These are phyloP conservation scores for Fonsecaea nubica DNA, from an alignment of 2,329 filamentous ascomycete species.

Conservation along the genomic window DNA sequence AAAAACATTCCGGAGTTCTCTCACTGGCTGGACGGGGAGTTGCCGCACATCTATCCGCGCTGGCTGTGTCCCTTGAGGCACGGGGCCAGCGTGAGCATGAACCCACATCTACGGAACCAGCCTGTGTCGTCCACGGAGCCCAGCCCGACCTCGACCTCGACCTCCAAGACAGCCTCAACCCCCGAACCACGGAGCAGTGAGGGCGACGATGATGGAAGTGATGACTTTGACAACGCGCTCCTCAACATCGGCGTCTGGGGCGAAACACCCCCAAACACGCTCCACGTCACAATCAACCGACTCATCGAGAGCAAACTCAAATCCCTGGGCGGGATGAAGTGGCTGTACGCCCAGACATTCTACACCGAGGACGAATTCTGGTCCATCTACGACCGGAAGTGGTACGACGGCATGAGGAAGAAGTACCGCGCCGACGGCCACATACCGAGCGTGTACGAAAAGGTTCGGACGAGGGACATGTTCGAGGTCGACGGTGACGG, in stretches of 20 bases:
- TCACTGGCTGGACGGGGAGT: slow-evolving; percentile 55
- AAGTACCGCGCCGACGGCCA: slow-evolving; percentile 48
- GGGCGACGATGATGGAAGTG: background rate
- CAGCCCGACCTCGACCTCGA: background rate
- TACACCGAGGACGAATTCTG: slow-evolving; percentile 67
- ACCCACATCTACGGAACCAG: slow-evolving; percentile 24
- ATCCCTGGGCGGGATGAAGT: slow-evolving; percentile 78
- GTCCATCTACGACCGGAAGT: slow-evolving; percentile 49
- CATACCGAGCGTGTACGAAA: slow-evolving; percentile 48
- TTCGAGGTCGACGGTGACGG: slow-evolving; percentile 43
- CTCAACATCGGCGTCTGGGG: slow-evolving; percentile 77
- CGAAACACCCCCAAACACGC: slow-evolving; percentile 65
- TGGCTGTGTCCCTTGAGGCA: slow-evolving; percentile 63
- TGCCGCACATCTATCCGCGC: slow-evolving; percentile 58
- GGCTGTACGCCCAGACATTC: slow-evolving; percentile 86
- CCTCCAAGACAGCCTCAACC: background rate
- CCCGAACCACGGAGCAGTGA: background rate
- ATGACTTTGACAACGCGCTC: slow-evolving; percentile 41
- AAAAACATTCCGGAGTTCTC: slow-evolving; percentile 59
- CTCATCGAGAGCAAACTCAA: slow-evolving; percentile 72
- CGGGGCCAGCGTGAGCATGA: slow-evolving; percentile 28
- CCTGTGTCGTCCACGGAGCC: background rate
- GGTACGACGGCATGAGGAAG: slow-evolving; percentile 48
- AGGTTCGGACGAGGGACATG: slow-evolving; percentile 41
- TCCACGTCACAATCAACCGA: slow-evolving; percentile 73